phyloP scores from a whole-genome alignment of 768 basidiomycete genomes.

The Kwoniella bestiolae region DNA sequence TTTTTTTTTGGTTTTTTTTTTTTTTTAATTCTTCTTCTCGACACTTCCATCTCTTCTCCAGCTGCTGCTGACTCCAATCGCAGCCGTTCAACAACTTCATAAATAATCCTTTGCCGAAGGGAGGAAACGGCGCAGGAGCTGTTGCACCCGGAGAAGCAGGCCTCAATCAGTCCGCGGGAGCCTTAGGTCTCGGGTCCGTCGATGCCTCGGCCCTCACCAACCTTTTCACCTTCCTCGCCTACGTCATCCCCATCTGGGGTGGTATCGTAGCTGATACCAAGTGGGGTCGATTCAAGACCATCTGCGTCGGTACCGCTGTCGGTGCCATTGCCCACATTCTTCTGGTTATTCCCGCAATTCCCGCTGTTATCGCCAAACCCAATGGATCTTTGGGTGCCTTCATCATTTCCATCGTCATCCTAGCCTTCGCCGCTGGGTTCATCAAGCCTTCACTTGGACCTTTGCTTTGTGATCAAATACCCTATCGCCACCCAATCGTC shows the following conservation, averaged over 20 bases:
- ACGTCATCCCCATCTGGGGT: conserved; percentile 49
- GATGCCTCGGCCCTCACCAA: conserved; percentile 37
- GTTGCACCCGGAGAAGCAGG: conserved; percentile 38
- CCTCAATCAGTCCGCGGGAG: conserved; percentile 42
- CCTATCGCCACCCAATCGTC: conserved; percentile 41
- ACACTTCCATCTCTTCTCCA: too few species aligned
- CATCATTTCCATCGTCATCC: conserved; percentile 46
- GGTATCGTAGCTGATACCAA: conserved; percentile 55
- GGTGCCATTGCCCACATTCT: conserved; percentile 51
- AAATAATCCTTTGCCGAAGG: conserved; percentile 41
- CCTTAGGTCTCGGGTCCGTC: conserved; percentile 45
- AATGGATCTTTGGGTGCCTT: conserved; percentile 43
- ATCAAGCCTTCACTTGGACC: conserved; percentile 57
- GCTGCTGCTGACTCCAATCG: too few species aligned
- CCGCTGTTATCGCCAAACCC: conserved; percentile 38
- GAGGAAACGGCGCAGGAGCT: conserved; percentile 50
- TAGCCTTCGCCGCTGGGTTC: conserved; percentile 54
- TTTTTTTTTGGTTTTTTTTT: background rate
- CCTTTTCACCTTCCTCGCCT: conserved; percentile 51
- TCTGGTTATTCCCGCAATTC: conserved; percentile 52
- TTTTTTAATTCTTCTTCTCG: too few species aligned
- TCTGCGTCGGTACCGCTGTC: conserved; percentile 45
- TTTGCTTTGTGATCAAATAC: conserved; percentile 55
- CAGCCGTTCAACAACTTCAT: conserved; percentile 33
- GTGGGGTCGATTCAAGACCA: conserved; percentile 56